Conservation (phyloP, 106 monocot genomes). For the Gastrodia elata region DNA sequence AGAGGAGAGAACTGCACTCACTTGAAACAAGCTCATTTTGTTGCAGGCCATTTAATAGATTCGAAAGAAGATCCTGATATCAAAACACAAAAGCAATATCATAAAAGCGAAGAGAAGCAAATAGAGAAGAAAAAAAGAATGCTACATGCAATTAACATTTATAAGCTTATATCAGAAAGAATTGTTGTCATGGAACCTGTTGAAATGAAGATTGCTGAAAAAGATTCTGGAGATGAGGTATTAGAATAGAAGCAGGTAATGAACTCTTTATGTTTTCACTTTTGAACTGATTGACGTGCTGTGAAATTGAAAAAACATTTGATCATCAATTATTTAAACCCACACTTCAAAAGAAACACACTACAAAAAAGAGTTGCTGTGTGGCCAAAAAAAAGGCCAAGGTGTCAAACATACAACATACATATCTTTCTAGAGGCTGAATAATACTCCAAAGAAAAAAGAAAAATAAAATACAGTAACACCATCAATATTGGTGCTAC, state of each 20-base stretch:
- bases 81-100: not conserved
- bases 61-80: not conserved
- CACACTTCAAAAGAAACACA: no score
- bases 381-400: no score
- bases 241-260: conserved; percentile 5
- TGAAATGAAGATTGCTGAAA: not conserved
- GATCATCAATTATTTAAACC: no score
- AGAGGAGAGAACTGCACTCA: not conserved
- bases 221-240: conserved; percentile 4
- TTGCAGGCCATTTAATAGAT: not conserved
- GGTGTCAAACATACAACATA: no score
- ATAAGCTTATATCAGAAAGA: no score
- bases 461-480: no score
- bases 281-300: not conserved
- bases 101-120: not conserved
- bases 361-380: no score
- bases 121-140: not conserved
- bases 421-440: no score
- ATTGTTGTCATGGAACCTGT: not conserved
- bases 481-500: no score
- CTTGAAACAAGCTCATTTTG: not conserved
- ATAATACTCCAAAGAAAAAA: no score
- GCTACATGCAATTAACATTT: not conserved
- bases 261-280: conserved; percentile 1
- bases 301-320: not conserved